These are phyloP conservation scores for Testicularia cyperi DNA, from an alignment of 1,284 basidiomycete species.

Conservation along the genomic window DNA sequence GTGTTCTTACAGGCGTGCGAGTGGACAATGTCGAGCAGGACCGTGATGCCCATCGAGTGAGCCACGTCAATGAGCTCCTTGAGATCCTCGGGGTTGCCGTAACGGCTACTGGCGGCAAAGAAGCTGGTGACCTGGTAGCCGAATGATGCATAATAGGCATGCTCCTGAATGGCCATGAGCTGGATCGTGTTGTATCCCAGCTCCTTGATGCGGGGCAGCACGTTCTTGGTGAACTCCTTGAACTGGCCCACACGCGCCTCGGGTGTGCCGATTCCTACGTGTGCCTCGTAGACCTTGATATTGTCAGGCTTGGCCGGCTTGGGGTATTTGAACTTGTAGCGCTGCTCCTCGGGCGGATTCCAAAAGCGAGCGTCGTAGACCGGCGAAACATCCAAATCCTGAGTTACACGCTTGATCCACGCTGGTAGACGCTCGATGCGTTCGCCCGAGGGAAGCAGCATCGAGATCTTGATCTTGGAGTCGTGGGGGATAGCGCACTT, in stretches of 20 bases:
- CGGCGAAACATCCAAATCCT: slow-evolving; percentile 84
- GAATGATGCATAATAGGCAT: slow-evolving; percentile 98
- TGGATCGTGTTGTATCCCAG: slow-evolving; percentile 97
- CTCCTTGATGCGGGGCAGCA: slow-evolving; percentile 82
- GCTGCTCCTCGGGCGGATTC: slow-evolving; percentile 77
- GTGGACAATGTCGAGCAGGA: slow-evolving; percentile 93
- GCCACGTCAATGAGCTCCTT: slow-evolving; percentile 94
- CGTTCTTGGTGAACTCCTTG: slow-evolving; percentile 81
- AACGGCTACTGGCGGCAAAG: slow-evolving; percentile 94
- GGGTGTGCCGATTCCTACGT: slow-evolving; percentile 92
- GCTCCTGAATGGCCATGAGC: slow-evolving; percentile 82
- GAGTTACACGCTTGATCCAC: slow-evolving; percentile 93
- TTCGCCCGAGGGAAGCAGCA: slow-evolving; percentile 72
- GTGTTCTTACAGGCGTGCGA: slow-evolving; percentile 98
- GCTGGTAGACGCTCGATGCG: slow-evolving; percentile 87
- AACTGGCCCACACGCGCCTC: slow-evolving; percentile 88
- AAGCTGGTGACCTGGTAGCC: slow-evolving; percentile 97
- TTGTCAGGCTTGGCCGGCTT: slow-evolving; percentile 71
- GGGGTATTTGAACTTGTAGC: slow-evolving; percentile 79
- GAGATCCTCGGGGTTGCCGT: slow-evolving; percentile 82
- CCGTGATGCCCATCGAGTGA: slow-evolving; percentile 86
- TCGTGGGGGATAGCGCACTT: slow-evolving; percentile 86
- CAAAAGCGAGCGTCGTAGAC: slow-evolving; percentile 97
- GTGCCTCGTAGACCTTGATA: slow-evolving; percentile 91
- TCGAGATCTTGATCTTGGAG: slow-evolving; percentile 75